These are phyloP conservation scores for Phylloboletellus chloephorus DNA, from an alignment of 1,284 basidiomycete genomes.

Conservation along the genomic window DNA sequence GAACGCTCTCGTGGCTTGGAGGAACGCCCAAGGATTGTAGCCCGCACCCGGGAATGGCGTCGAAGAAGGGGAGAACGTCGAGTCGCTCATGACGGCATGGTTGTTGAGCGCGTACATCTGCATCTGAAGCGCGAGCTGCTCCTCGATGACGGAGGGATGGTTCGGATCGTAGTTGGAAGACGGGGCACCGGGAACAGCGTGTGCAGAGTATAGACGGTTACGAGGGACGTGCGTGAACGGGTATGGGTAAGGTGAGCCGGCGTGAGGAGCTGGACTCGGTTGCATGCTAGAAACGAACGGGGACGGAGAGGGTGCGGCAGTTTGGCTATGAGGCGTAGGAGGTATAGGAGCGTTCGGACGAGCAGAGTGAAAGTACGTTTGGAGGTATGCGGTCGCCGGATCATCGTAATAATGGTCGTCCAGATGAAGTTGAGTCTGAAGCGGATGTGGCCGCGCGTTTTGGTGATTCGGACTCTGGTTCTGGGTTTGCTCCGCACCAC, in stretches of 20 bases:
- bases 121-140: slow-evolving; percentile 66
- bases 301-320: slow-evolving; percentile 64
- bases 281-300: slow-evolving; percentile 47
- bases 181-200: slow-evolving; percentile 37
- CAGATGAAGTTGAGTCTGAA: slow-evolving; percentile 27
- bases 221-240: slow-evolving; percentile 69
- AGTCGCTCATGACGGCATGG: slow-evolving; percentile 55
- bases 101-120: slow-evolving; percentile 73
- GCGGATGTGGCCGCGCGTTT: slow-evolving; percentile 20
- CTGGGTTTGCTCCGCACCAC: slow-evolving; percentile 16
- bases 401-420: slow-evolving; percentile 44
- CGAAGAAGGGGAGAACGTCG: slow-evolving; percentile 64
- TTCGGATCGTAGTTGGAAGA: slow-evolving; percentile 47
- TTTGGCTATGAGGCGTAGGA: slow-evolving; percentile 68
- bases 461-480: slow-evolving; percentile 12
- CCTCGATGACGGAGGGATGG: slow-evolving; percentile 49
- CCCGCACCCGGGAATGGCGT: slow-evolving; percentile 59
- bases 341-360: slow-evolving; percentile 70
- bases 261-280: slow-evolving; percentile 45
- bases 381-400: slow-evolving; percentile 51
- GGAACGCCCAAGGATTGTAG: slow-evolving; percentile 64
- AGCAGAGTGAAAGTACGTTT: slow-evolving; percentile 49
- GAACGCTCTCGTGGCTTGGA: slow-evolving; percentile 48
- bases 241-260: slow-evolving; percentile 70
- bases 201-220: slow-evolving; percentile 36